Percentiles rank a stretch among this genome's conserved stretches.
These are phyloP conservation scores for Scytalidium sp. DNA, from an alignment of 2,329 filamentous ascomycete species.

Conservation along the genomic window DNA sequence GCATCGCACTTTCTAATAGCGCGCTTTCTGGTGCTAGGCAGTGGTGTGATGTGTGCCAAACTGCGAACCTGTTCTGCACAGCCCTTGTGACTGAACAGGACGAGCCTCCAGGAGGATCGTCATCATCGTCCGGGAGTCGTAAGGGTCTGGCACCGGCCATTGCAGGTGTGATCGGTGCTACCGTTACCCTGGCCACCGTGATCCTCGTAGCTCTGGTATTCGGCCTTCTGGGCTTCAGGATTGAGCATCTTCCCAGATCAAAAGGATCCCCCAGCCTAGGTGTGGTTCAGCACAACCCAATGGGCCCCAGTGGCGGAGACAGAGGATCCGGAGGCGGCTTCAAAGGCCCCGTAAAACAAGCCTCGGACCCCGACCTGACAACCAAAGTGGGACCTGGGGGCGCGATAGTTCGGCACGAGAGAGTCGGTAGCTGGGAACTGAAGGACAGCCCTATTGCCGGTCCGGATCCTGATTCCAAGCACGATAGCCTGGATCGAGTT, in stretches of 20 bases:
- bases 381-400: constrained; percentile 18
- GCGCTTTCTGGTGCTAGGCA: constrained; percentile 1
- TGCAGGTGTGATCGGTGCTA: constrained; percentile 27
- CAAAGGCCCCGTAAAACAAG: constrained; percentile 27
- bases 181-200: constrained; percentile 16
- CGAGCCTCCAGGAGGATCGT: not conserved
- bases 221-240: constrained; percentile 20
- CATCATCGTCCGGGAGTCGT: not conserved
- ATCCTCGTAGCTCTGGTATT: constrained; percentile 11
- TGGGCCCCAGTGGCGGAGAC: constrained; percentile 10
- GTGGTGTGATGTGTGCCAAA: constrained; percentile 24
- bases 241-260: constrained; percentile 11
- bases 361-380: constrained; percentile 24
- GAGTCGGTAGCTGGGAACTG: constrained; percentile 31
- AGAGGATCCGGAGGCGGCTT: constrained; percentile 22
- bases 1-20: constrained; percentile 17
- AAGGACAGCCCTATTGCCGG: constrained; percentile 10
- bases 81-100: constrained; percentile 12
- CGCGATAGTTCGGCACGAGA: constrained; percentile 21
- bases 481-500: constrained; percentile 14
- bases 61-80: constrained; percentile 21
- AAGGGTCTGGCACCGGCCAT: constrained; percentile 13
- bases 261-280: not conserved
- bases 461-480: not conserved
- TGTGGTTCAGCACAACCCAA: constrained; percentile 4